Conservation (phyloP, 345 rosid genomes). For the Eucalyptus microcorys region DNA sequence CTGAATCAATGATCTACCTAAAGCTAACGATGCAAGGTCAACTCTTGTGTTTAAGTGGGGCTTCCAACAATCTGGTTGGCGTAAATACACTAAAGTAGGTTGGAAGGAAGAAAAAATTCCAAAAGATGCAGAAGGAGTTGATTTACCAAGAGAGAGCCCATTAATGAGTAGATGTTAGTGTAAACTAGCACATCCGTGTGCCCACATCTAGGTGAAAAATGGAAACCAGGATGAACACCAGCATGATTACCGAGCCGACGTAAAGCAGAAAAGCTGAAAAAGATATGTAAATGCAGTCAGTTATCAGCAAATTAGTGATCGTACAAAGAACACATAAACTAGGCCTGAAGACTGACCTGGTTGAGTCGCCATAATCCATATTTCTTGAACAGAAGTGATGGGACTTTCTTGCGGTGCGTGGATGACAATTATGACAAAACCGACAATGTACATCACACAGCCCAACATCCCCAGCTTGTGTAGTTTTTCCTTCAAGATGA, state of each 20-base stretch:
- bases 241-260: conserved; percentile 50
- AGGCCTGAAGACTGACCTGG: conserved; percentile 19
- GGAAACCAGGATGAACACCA: conserved; percentile 72
- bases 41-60: neutral
- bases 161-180: conserved; percentile 81
- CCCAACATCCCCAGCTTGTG: too few relatives aligned
- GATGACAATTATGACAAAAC: too few relatives aligned
- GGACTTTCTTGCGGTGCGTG: too few relatives aligned
- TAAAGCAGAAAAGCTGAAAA: conserved; percentile 67
- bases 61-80: neutral
- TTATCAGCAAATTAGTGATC: neutral
- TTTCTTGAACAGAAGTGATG: conserved; percentile 27
- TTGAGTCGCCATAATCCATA: conserved; percentile 80
- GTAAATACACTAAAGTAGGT: neutral
- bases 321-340: neutral
- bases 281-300: neutral
- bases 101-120: neutral
- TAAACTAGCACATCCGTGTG: conserved; percentile 74
- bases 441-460: too few relatives aligned
- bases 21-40: neutral
- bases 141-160: conserved; percentile 80
- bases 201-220: conserved; percentile 64
- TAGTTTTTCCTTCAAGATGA: too few relatives aligned
- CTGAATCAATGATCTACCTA: neutral
- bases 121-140: neutral